Evolutionary conservation across 2,329 filamentous ascomycete species (phyloP), one percentile per base, ranked within the genome.

Genomic region (Ceratocystis huliohia): DNA sequence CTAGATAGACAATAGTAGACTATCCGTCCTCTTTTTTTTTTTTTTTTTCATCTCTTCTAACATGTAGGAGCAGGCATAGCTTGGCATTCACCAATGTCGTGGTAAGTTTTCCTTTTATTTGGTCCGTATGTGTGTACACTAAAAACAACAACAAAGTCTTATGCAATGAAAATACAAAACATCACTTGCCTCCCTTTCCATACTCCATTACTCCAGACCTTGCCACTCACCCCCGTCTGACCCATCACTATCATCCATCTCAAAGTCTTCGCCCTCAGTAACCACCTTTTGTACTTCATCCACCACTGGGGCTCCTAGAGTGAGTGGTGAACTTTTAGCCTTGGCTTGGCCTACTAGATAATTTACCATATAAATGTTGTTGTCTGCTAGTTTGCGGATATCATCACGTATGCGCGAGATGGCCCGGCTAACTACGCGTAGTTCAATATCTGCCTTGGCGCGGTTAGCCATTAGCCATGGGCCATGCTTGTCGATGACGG

Each of bases 281-380:
- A 68, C 69, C 66, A 68, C 69, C 56, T 71, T 56, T 45, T 67
- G 56, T 67, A 66, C 69, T 22, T 64, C 44, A 17, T 25, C 5
- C 37, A n/a, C 66, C 65, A 17, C 61, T 64, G 61, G 69, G 8
- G 30, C 70, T 20, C 69, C 73, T 30, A 71, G 70, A 33, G 67
- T 70, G 41, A 71, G 66, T 61, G 72, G 73, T 17, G 71, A 70
- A 63, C 70, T 57, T 61, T 68, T 67, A 37, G 67, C 62, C 48
- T 66, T 63, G 5, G 79, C 79, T 73, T 84, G 82, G 0, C 79
- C 79, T 6, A 85, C 75, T 41, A 96, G 78, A 73, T 95, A 96
- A 72, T 96, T 90, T 65, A 96, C 86, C 75, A 88, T 88, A 77
- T 96, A 95, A 64, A 88, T 81, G 72, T 96, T 97, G 74, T 92